phyloP scores from a whole-genome alignment of 2,329 filamentous ascomycete species.

The Byssochlamys sp. region DNA sequence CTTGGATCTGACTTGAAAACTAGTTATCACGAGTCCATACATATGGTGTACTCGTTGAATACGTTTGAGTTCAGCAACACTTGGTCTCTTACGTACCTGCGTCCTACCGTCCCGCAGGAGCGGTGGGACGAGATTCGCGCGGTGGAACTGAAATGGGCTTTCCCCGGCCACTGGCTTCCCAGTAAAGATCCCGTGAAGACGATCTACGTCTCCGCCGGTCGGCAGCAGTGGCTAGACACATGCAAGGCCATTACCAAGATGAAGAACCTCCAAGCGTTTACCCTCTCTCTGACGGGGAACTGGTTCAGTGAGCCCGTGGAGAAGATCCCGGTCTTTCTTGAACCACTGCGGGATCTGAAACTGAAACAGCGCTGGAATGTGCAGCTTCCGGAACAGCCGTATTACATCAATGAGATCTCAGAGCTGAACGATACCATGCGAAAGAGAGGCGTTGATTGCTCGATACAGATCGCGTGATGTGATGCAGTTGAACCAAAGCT shows the following conservation, averaged over 20 bases:
- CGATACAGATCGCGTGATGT: slow-evolving; percentile 10
- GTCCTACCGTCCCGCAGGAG: slow-evolving; percentile 21
- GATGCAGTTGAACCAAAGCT: background rate
- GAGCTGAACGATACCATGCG: slow-evolving; percentile 20
- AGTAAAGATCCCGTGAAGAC: slow-evolving; percentile 31
- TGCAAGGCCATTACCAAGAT: slow-evolving; percentile 20
- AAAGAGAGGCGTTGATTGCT: slow-evolving; percentile 25
- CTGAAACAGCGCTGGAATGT: slow-evolving; percentile 20
- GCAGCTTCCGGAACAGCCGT: slow-evolving; percentile 23
- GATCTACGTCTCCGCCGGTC: slow-evolving; percentile 29
- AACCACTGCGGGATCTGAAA: slow-evolving; percentile 21
- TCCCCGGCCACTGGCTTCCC: slow-evolving; percentile 31
- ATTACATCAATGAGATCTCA: slow-evolving; percentile 23
- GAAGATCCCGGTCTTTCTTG: slow-evolving; percentile 26
- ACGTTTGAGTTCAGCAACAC: slow-evolving; percentile 32
- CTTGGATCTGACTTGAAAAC: background rate
- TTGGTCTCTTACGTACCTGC: slow-evolving; percentile 31
- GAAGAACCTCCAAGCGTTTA: slow-evolving; percentile 19
- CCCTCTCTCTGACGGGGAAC: slow-evolving; percentile 21
- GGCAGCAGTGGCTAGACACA: slow-evolving; percentile 28
- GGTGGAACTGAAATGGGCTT: slow-evolving; percentile 31
- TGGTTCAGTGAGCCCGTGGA: slow-evolving; percentile 31
- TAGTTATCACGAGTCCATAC: slow-evolving; percentile 28
- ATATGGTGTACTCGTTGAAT: slow-evolving; percentile 25
- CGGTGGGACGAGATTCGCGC: slow-evolving; percentile 22